Percentiles rank a stretch among this genome's conserved stretches.
Evolutionary conservation across 2,329 filamentous ascomycete species (phyloP).

Genomic region (Diaporthe destruens): DNA sequence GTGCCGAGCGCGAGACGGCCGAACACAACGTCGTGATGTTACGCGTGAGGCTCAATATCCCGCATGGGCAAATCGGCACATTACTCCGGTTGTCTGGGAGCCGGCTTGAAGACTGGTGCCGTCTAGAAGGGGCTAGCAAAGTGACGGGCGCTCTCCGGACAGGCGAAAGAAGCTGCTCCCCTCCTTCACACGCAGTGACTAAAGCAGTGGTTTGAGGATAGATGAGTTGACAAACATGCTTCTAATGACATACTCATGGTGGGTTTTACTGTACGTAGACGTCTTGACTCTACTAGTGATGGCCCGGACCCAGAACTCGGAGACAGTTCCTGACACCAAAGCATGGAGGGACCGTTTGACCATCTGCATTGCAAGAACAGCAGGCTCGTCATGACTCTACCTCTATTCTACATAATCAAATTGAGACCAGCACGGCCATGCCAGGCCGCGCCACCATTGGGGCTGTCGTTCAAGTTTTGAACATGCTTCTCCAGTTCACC

Average conservation of each 20-base stretch:
- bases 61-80: not conserved
- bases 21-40: not conserved
- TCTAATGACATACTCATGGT: not conserved
- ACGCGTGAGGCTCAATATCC: too few species aligned
- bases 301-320: not conserved
- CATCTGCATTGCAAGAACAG: not conserved
- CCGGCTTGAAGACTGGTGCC: not conserved
- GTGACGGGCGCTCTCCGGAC: not conserved
- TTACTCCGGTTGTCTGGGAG: not conserved
- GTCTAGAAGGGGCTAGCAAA: not conserved
- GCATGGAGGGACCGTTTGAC: not conserved
- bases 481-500: slow-evolving; percentile 2
- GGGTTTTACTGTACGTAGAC: not conserved
- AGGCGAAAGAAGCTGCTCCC: not conserved
- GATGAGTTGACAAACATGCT: not conserved
- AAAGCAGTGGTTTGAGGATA: not conserved
- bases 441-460: not conserved
- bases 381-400: slow-evolving; percentile 12
- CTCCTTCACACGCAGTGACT: not conserved
- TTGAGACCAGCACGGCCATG: slow-evolving; percentile 5
- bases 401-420: slow-evolving; percentile 3
- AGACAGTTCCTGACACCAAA: too few species aligned
- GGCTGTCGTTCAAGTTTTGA: not conserved
- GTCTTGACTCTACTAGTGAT: not conserved
- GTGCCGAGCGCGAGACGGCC: not conserved